Evolutionary conservation across 495 filamentous ascomycete genomes (phyloP).

Genomic region (Niebla homalea): DNA sequence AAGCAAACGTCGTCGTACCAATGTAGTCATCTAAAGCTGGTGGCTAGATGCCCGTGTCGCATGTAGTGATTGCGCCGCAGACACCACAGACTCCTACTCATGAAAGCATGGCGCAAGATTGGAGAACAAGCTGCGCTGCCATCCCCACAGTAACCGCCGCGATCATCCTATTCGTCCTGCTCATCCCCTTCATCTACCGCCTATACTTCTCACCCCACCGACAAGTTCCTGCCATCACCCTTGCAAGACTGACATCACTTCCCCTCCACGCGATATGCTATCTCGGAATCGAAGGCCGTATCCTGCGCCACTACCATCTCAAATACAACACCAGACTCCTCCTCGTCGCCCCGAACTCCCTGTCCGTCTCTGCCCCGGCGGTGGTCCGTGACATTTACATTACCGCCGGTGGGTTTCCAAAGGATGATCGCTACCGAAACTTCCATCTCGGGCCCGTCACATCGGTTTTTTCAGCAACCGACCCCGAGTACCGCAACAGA

Average conservation of each 20-base stretch:
- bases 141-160: background rate
- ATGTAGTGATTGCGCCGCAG: background rate
- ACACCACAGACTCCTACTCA: background rate
- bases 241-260: conserved; percentile 27
- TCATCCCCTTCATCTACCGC: conserved; percentile 1
- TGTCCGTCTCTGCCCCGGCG: conserved; percentile 45
- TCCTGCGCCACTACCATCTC: conserved; percentile 27
- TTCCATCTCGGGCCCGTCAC: conserved; percentile 38
- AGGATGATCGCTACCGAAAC: conserved; percentile 34
- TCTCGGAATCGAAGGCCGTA: conserved; percentile 25
- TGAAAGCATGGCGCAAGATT: conserved; percentile 1
- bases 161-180: background rate
- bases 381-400: conserved; percentile 34
- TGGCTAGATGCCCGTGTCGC: background rate
- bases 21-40: background rate
- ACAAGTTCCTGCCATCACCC: conserved; percentile 23
- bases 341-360: conserved; percentile 42
- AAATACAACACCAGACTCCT: conserved; percentile 51
- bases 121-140: conserved; percentile 3
- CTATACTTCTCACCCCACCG: background rate
- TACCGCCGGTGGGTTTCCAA: conserved; percentile 32
- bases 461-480: conserved; percentile 38
- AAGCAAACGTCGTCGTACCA: background rate
- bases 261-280: conserved; percentile 33
- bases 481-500: conserved; percentile 24